Evolutionary conservation across 148 eudicot genomes (phyloP), one percentile per base, ranked within the genome.

Genomic region (Dianthus caryophyllus): DNA sequence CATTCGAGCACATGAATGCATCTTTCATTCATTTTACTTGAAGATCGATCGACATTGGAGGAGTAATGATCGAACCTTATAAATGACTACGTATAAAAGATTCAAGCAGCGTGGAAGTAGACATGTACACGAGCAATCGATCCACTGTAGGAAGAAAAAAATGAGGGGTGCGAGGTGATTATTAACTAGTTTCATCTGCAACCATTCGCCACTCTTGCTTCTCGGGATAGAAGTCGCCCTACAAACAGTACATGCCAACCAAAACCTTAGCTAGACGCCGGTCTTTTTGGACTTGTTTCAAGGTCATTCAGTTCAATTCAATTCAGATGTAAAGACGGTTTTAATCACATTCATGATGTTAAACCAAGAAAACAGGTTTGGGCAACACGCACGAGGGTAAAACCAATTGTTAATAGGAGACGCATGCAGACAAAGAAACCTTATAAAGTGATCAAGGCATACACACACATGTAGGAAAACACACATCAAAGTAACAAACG

Each of bases 141-240:
- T 73, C 86, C 84, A 84, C 17, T 71, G 82, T 66, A 84, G 82
- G 70, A 84, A 77, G 71, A 73, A 80, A 36, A 80, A 78, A 47
- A 84, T 70, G 41, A 84, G 64, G 12, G 88, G 80, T 0, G 84
- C 84, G 62, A 81, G 76, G 26, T 71, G 66, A 71, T 66, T 82
- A 64, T 82, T 74, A 54, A 84, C 77, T 65, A 84, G 53, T 64
- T 76, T 82, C 84, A 84, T 80, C 70, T 78, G 84, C 71, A 84
- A 76, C 74, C 72, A 68, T 41, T 75, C 70, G 52, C 84, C 78
- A 43, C 72, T 76, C 77, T 80, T 82, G 62, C 65, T 81, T 74
- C 78, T 80, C 1, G 83, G 84, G 43, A 85, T 78, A 41, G 88
- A 82, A 67, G 84, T 76, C 26, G 84, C 88, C 76, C 88, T 85